Percentiles rank a stretch among this genome's conserved stretches.
Evolutionary conservation across 148 eudicot genomes (phyloP).

Genomic region (Amaranthus palmeri): DNA sequence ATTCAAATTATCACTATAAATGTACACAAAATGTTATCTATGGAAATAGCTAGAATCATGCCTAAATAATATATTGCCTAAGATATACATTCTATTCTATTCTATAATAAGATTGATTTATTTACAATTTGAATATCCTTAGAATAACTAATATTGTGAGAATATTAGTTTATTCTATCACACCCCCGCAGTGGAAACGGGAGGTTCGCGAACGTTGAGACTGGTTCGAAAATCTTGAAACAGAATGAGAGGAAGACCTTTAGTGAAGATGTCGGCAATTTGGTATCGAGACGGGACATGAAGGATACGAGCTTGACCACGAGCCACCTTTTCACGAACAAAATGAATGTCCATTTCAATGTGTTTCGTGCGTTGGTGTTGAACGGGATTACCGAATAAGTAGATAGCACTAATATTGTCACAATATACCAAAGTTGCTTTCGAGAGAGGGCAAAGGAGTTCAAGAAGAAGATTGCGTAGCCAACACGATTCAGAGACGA

Average conservation of each 20-base stretch:
- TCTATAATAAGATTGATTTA: too few relatives aligned
- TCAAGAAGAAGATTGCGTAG: not conserved
- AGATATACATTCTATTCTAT: too few relatives aligned
- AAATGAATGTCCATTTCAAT: too few relatives aligned
- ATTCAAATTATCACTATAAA: too few relatives aligned
- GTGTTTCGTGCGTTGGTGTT: not conserved
- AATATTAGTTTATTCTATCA: not conserved
- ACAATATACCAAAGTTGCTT: not conserved
- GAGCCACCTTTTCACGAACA: not conserved
- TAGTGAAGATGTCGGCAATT: not conserved
- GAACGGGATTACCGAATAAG: not conserved
- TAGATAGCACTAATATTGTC: not conserved
- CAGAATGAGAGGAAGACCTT: not conserved
- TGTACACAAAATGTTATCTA: too few relatives aligned
- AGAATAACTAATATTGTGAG: too few relatives aligned
- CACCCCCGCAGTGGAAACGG: too few relatives aligned
- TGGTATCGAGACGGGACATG: not conserved
- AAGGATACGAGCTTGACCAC: not conserved
- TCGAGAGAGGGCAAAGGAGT: not conserved
- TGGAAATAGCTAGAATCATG: too few relatives aligned
- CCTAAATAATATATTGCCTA: too few relatives aligned
- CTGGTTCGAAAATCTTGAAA: not conserved
- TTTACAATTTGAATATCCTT: too few relatives aligned
- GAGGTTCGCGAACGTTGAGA: too few relatives aligned
- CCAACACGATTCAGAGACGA: slow-evolving; percentile 1